phyloP scores from a whole-genome alignment of 768 basidiomycete genomes.

The Kwoniella pini region DNA sequence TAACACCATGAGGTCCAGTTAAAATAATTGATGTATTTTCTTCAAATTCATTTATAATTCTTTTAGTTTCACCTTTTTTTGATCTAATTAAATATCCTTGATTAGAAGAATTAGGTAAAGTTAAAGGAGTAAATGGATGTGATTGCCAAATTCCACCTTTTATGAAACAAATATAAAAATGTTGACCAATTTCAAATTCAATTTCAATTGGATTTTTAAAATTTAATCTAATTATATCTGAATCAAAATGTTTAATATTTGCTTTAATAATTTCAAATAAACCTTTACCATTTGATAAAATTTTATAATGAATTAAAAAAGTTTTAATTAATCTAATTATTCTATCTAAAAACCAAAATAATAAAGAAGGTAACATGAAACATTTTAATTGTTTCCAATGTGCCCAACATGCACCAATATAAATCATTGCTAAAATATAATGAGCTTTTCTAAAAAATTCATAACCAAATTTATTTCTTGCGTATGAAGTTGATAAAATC shows the following conservation, averaged over 20 bases:
- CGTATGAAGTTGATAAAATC: slow-evolving; percentile 18
- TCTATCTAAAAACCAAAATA: slow-evolving; percentile 33
- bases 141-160: slow-evolving; percentile 35
- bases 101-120: slow-evolving; percentile 17
- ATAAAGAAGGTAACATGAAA: slow-evolving; percentile 32
- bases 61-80: slow-evolving; percentile 33
- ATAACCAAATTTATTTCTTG: slow-evolving; percentile 33
- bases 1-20: slow-evolving; percentile 38
- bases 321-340: slow-evolving; percentile 25
- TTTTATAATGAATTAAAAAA: slow-evolving; percentile 33
- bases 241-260: slow-evolving; percentile 21
- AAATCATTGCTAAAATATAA: slow-evolving; percentile 36
- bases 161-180: slow-evolving; percentile 34
- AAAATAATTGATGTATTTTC: slow-evolving; percentile 27
- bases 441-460: slow-evolving; percentile 43
- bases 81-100: slow-evolving; percentile 34
- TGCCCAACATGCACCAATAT: slow-evolving; percentile 34
- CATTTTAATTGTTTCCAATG: slow-evolving; percentile 37
- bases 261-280: slow-evolving; percentile 27
- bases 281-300: slow-evolving; percentile 28
- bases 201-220: slow-evolving; percentile 19
- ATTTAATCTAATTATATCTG: slow-evolving; percentile 29
- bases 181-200: slow-evolving; percentile 30
- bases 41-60: slow-evolving; percentile 8
- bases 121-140: slow-evolving; percentile 38